A percentile compares a stretch with the other conserved stretches of the same genome.
phyloP scores from a whole-genome alignment of 495 filamentous ascomycete genomes.

The Glarea lozoyensis region DNA sequence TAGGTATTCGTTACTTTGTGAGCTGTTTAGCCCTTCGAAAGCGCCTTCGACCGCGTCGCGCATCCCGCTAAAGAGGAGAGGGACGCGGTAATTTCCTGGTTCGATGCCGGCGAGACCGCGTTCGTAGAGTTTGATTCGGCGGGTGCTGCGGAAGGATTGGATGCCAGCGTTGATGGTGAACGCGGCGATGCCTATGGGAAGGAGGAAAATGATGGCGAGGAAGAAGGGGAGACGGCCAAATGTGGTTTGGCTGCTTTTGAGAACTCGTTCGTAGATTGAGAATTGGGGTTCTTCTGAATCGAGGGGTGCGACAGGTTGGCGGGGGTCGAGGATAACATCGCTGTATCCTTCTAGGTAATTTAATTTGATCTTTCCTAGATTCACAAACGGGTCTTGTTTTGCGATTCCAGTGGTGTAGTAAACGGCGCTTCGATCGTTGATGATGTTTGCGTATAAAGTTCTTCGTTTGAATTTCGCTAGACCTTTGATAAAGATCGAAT shows the following conservation, averaged over 20 bases:
- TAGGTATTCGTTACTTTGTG: conserved; percentile 47
- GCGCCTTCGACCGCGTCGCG: conserved; percentile 63
- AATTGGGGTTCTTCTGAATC: conserved; percentile 12
- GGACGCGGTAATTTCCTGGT: conserved; percentile 59
- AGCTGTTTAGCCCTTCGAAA: conserved; percentile 58
- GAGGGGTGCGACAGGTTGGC: conserved; percentile 46
- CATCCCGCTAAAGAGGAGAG: conserved; percentile 63
- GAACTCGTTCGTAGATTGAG: conserved; percentile 7
- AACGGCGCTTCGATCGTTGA: conserved; percentile 71
- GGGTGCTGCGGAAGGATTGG: conserved; percentile 61
- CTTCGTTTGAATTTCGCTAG: conserved; percentile 64
- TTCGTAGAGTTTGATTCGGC: conserved; percentile 69
- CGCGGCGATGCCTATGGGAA: conserved; percentile 56
- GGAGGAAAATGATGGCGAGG: conserved; percentile 51
- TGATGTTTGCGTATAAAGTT: conserved; percentile 71
- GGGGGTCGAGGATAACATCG: conserved; percentile 64
- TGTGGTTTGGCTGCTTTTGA: conserved; percentile 22
- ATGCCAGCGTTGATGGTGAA: conserved; percentile 69
- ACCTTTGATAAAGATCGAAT: conserved; percentile 78
- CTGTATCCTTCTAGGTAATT: conserved; percentile 70
- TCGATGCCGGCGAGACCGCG: conserved; percentile 56
- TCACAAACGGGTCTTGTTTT: conserved; percentile 63
- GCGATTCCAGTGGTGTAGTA: conserved; percentile 78
- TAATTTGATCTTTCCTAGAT: conserved; percentile 53
- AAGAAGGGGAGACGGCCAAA: conserved; percentile 43